These are phyloP conservation scores for Phragmites australis DNA, from an alignment of 176 grass and related monocot species.

Conservation along the genomic window DNA sequence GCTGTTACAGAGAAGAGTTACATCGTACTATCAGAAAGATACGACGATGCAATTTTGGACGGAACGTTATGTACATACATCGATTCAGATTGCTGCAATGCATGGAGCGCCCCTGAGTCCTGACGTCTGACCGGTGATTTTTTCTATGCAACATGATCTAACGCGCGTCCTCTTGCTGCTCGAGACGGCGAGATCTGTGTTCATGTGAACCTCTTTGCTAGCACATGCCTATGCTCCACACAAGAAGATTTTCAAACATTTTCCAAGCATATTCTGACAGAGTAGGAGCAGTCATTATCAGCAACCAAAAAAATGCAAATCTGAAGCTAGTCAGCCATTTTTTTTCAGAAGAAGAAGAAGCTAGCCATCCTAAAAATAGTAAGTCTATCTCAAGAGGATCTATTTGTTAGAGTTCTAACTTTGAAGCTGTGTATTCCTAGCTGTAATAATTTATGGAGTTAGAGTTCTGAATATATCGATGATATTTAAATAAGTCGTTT, in stretches of 20 bases:
- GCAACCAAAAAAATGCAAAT: neutral
- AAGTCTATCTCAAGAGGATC: neutral
- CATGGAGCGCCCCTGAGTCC: neutral
- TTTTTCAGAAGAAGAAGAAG: no score
- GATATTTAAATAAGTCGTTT: no score
- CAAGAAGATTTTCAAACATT: neutral
- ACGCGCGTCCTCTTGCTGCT: neutral
- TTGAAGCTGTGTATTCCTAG: no score
- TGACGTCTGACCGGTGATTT: no score
- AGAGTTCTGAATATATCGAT: no score
- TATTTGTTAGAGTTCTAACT: no score
- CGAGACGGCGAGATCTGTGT: no score
- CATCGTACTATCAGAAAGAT: constrained; percentile 39
- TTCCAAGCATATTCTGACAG: neutral
- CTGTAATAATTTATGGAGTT: no score
- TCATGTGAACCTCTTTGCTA: no score
- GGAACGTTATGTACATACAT: neutral
- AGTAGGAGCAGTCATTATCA: neutral
- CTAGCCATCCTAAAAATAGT: constrained; percentile 5
- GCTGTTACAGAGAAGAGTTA: neutral
- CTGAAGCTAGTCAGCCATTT: neutral
- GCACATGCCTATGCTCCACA: no score
- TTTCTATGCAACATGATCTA: neutral
- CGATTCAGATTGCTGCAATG: neutral
- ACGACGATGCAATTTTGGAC: neutral